Base-by-base conservation (phyloP, 116 monocot genomes). In the Trichopus zeylanicus region DNA sequence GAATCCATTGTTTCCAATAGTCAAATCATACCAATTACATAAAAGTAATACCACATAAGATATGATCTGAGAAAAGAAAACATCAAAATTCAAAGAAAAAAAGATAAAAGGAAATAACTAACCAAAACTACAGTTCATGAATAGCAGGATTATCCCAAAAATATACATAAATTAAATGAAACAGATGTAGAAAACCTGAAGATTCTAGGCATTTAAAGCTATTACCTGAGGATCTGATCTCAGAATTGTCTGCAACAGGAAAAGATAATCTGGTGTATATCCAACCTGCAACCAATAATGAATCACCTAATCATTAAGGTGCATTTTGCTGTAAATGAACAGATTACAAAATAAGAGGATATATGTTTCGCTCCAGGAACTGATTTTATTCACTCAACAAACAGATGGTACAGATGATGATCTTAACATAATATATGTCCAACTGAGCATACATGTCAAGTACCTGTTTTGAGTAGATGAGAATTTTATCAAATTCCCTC, bases 391-490 rank as follows among this genome's bases (percentile, higher is more conserved):
- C 13, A 42, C 12, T 0, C 13, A 42, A 42, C 0, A 42, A n/a
- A 15, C 49, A 49, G 22, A 49, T 9, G 19, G 49, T 21, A 24
- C n/a, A 7, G 23, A 24, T 24, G 5, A 7, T 49, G 3, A 49
- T 49, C 49, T 49, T 49, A 21, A 49, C 13, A 38, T 59, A 21
- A n/a, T 15, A 32, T 37, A 33, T 20, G 9, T 21, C 20, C 19
- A 3, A 33, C 15, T 13, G 6, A 0, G 28, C 11, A 55, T 16
- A 54, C 11, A 15, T 16, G 15, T 56, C 7, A 33, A 16, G 18
- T 74, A 89, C 99, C 92, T 99, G 92, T 76, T 99, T 99, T 37
- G 92, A 99, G 62, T 99, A 99, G 18, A 99, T 85, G 32, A 99
- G 86, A 60, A 99, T 99, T 75, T 99, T 99, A 69, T 99, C 92